Conservation (phyloP, 2,329 filamentous ascomycete species). For the Diplocarpon rosae region DNA sequence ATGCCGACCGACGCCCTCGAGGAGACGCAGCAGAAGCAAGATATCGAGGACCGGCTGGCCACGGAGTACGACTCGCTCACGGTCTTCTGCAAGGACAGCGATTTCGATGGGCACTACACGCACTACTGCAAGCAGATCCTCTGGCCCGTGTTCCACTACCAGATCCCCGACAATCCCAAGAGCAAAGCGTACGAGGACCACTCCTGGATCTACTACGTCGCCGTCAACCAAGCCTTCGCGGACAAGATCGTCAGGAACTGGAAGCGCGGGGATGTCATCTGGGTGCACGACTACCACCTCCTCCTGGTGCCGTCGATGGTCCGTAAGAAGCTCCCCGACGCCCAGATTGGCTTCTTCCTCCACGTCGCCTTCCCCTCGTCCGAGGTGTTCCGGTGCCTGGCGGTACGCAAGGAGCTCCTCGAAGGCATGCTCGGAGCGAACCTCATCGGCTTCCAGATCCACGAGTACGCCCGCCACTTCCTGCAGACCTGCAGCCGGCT, state of each 20-base stretch:
- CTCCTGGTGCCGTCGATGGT: constrained; percentile 83
- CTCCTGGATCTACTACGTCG: constrained; percentile 90
- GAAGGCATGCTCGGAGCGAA: constrained; percentile 92
- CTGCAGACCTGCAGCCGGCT: constrained; percentile 90
- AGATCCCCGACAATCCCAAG: constrained; percentile 94
- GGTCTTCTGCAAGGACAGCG: constrained; percentile 80
- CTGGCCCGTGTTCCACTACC: constrained; percentile 97
- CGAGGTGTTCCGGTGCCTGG: constrained; percentile 87
- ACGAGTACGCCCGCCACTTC: constrained; percentile 89
- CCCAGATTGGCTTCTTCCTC: constrained; percentile 91
- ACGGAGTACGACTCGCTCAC: constrained; percentile 73
- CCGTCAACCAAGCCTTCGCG: constrained; percentile 86
- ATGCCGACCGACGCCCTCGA: constrained; percentile 86
- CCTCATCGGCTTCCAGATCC: constrained; percentile 84
- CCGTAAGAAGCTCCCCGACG: constrained; percentile 79
- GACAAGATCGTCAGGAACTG: constrained; percentile 84
- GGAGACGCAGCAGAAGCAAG: constrained; percentile 61
- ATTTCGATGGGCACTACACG: constrained; percentile 88
- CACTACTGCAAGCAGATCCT: constrained; percentile 97
- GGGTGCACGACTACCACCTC: constrained; percentile 93
- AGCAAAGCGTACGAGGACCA: constrained; percentile 98
- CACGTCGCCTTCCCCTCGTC: constrained; percentile 94
- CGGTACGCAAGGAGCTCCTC: constrained; percentile 74
- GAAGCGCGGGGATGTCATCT: constrained; percentile 86
- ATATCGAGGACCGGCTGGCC: constrained; percentile 72